These are phyloP conservation scores for Sporopachydermia cereana DNA, from an alignment of 1,139 yeast genomes.

Conservation along the genomic window DNA sequence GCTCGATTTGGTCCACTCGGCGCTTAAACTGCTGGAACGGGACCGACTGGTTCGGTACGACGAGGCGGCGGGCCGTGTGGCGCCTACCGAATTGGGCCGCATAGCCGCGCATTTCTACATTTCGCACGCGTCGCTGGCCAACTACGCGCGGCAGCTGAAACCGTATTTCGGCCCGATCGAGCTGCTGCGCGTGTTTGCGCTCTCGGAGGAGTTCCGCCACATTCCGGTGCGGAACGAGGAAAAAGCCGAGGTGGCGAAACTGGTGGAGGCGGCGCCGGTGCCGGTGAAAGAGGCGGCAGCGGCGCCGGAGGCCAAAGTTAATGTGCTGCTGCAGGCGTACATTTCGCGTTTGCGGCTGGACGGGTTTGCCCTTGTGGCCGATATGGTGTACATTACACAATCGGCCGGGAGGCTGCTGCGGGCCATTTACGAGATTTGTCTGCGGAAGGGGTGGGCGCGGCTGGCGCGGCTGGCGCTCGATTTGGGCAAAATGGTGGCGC, in stretches of 20 bases:
- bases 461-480: slow-evolving; percentile 48
- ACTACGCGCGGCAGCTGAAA: slow-evolving; percentile 47
- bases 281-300: slow-evolving; percentile 67
- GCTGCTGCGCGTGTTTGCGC: slow-evolving; percentile 60
- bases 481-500: slow-evolving; percentile 70
- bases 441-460: slow-evolving; percentile 62
- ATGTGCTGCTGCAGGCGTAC: slow-evolving; percentile 71
- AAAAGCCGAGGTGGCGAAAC: slow-evolving; percentile 56
- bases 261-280: slow-evolving; percentile 69
- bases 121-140: slow-evolving; percentile 52
- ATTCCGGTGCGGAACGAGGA: slow-evolving; percentile 86
- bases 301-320: slow-evolving; percentile 72
- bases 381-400: slow-evolving; percentile 87
- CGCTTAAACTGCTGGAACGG: slow-evolving; percentile 44
- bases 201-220: slow-evolving; percentile 75
- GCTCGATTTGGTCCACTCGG: slow-evolving; percentile 64
- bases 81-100: slow-evolving; percentile 67
- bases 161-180: slow-evolving; percentile 66
- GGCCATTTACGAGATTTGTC: slow-evolving; percentile 72
- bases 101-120: slow-evolving; percentile 87
- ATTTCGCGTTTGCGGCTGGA: slow-evolving; percentile 65
- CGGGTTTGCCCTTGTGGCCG: slow-evolving; percentile 87
- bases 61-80: slow-evolving; percentile 31
- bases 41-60: slow-evolving; percentile 53
- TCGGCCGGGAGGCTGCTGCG: slow-evolving; percentile 84